A percentile compares a stretch with the other conserved stretches of the same genome.
These are phyloP conservation scores for Pyricularia sp. DNA, from an alignment of 2,329 filamentous ascomycete species.

Conservation along the genomic window DNA sequence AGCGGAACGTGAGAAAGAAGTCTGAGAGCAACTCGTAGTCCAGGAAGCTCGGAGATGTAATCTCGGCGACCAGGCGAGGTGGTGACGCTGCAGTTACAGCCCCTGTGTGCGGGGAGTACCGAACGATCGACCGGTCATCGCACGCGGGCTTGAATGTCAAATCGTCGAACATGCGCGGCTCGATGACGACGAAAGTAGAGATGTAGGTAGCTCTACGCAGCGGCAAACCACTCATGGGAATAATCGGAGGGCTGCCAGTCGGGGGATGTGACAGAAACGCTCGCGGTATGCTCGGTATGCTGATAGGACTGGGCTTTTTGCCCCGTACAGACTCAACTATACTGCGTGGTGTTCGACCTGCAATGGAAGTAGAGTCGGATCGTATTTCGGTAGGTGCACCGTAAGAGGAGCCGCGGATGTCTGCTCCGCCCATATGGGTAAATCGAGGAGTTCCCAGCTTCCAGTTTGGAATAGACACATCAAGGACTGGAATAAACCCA, in stretches of 20 bases:
- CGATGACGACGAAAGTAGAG: slow-evolving; percentile 43
- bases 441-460: slow-evolving; percentile 75
- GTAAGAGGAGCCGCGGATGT: slow-evolving; percentile 73
- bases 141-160: slow-evolving; percentile 70
- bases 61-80: slow-evolving; percentile 85
- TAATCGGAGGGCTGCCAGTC: slow-evolving; percentile 17
- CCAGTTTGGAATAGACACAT: slow-evolving; percentile 76
- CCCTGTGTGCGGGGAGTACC: slow-evolving; percentile 61
- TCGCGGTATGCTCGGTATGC: slow-evolving; percentile 25
- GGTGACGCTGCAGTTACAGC: slow-evolving; percentile 85
- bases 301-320: slow-evolving; percentile 28
- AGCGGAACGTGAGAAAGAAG: slow-evolving; percentile 92
- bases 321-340: slow-evolving; percentile 16
- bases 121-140: slow-evolving; percentile 73
- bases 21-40: slow-evolving; percentile 96
- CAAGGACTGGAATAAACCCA: slow-evolving; percentile 47
- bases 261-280: slow-evolving; percentile 11
- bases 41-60: slow-evolving; percentile 89
- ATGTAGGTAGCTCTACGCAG: slow-evolving; percentile 34
- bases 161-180: slow-evolving; percentile 72
- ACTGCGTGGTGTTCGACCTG: slow-evolving; percentile 25
- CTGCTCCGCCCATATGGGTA: slow-evolving; percentile 63
- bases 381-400: slow-evolving; percentile 57
- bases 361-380: slow-evolving; percentile 48
- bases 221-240: slow-evolving; percentile 26